A percentile compares a stretch with the other conserved stretches of the same genome.
Conservation (phyloP, 2,329 filamentous ascomycete genomes). For the Claviceps fusiformis region DNA sequence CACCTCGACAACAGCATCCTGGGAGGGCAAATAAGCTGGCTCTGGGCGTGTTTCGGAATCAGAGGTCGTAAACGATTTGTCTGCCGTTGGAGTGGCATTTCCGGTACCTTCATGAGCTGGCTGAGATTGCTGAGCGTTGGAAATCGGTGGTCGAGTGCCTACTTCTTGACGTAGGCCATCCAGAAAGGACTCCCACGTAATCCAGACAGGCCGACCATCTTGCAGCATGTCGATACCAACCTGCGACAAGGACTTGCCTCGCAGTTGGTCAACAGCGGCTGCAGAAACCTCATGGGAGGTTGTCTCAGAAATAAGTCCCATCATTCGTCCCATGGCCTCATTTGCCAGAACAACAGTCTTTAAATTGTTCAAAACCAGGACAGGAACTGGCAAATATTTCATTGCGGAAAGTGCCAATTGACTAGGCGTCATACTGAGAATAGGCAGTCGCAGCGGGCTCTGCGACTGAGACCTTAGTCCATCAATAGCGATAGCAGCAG, state of each 20-base stretch:
- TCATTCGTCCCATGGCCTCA: constrained; percentile 56
- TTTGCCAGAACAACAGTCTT: constrained; percentile 65
- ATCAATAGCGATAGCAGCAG: constrained; percentile 9
- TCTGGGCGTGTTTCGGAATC: constrained; percentile 20
- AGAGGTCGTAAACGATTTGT: constrained; percentile 6
- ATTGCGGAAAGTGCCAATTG: constrained; percentile 53
- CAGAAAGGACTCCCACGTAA: constrained; percentile 46
- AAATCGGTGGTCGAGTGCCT: constrained; percentile 15
- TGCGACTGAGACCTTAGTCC: constrained; percentile 21
- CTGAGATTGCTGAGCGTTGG: constrained; percentile 11
- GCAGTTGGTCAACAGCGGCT: constrained; percentile 43
- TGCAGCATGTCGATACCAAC: constrained; percentile 63
- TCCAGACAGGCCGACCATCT: constrained; percentile 46
- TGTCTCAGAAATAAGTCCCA: constrained; percentile 36
- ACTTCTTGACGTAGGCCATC: constrained; percentile 37
- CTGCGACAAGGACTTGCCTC: constrained; percentile 53
- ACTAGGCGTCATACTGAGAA: constrained; percentile 34
- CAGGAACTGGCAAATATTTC: constrained; percentile 60
- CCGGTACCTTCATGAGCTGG: constrained; percentile 14
- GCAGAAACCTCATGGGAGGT: constrained; percentile 26
- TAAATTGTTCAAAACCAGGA: constrained; percentile 52
- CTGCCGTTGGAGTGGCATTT: constrained; percentile 24
- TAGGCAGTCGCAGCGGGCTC: constrained; percentile 25
- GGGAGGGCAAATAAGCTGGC: constrained; percentile 20
- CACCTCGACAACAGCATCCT: constrained; percentile 55